Conservation (phyloP, 2,329 filamentous ascomycete genomes). For the Neocucurbitaria cava region DNA sequence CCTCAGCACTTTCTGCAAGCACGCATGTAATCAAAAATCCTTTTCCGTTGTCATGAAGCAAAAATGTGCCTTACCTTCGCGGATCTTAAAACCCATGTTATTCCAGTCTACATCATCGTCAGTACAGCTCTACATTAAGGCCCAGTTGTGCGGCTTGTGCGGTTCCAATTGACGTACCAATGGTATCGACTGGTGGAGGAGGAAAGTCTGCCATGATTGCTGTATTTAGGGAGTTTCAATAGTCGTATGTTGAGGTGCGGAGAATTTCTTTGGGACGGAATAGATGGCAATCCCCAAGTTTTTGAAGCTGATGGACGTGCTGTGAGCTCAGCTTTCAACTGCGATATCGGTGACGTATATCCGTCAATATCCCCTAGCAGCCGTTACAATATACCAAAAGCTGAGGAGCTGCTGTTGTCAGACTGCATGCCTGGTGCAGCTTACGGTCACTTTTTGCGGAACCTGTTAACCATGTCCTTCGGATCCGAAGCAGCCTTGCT, state of each 20-base stretch:
- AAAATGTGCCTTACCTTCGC: conserved; percentile 69
- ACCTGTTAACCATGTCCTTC: conserved; percentile 4
- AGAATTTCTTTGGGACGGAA: conserved; percentile 10
- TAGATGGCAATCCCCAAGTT: conserved; percentile 10
- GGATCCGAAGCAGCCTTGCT: conserved; percentile 9
- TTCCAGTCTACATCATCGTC: conserved; percentile 72
- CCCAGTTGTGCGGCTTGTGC: not conserved
- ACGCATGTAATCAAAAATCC: not conserved
- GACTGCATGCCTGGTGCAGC: not conserved
- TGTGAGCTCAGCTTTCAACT: conserved; percentile 25
- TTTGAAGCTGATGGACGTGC: conserved; percentile 21
- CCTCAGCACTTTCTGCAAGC: not conserved
- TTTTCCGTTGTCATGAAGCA: not conserved
- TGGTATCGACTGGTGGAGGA: conserved; percentile 77
- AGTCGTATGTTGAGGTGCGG: conserved; percentile 9
- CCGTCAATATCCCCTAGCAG: conserved; percentile 36
- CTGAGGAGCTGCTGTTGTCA: conserved; percentile 12
- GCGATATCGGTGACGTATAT: conserved; percentile 43
- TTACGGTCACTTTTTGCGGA: conserved; percentile 1
- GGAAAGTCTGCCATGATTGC: conserved; percentile 57
- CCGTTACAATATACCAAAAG: conserved; percentile 32
- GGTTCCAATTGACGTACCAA: conserved; percentile 58
- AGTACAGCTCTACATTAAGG: conserved; percentile 3
- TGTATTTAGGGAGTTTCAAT: not conserved
- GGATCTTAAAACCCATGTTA: conserved; percentile 90